Evolutionary conservation across 2,329 filamentous ascomycete genomes (phyloP), one percentile per base, ranked within the genome.

Genomic region (Arthrobotrys conoides): DNA sequence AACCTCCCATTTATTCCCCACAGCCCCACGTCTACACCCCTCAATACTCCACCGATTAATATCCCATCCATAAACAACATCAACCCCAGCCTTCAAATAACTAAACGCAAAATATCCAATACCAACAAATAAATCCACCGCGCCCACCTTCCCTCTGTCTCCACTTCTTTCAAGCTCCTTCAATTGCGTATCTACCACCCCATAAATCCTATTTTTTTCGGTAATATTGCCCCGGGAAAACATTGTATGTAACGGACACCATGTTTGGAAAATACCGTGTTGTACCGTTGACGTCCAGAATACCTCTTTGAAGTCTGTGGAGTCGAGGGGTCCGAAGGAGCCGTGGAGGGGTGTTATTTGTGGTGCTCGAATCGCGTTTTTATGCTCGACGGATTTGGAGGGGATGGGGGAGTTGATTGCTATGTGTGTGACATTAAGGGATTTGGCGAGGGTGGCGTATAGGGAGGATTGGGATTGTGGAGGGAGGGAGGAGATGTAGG

Each of bases 71-170:
- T 96, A 86, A 0, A 97, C 91, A 61, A 88, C 86, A 8, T 82
- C 86, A 82, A 94, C 86, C 0, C 93, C 93, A 18, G 91, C 88
- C 76, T 86, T 87, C 5, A 91, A 88, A 84, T 97, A 97, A 36
- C 90, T 92, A 83, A 97, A 97, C 2, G 92, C 89, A 84, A 98
- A 97, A 85, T 97, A 97, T 4, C 95, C 95, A 80, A 97, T 97
- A 0, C 95, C 95, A 0, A 92, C 93, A 85, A 97, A 97, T 76
- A 98, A 86, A 84, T 98, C 95, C 0, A 96, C 88, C 0, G 86
- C 86, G 6, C 68, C 68, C 5, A 63, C 18, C 16, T 12, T 41
- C 46, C 59, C 16, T 48, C 9, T 16, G 10, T n/a, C 18, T 18
- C 36, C 6, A 27, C 84, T 57, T 85, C 79, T 86, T 84, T 5